Conservation (phyloP, 2,329 filamentous ascomycete species). For the Penicillium sp. region DNA sequence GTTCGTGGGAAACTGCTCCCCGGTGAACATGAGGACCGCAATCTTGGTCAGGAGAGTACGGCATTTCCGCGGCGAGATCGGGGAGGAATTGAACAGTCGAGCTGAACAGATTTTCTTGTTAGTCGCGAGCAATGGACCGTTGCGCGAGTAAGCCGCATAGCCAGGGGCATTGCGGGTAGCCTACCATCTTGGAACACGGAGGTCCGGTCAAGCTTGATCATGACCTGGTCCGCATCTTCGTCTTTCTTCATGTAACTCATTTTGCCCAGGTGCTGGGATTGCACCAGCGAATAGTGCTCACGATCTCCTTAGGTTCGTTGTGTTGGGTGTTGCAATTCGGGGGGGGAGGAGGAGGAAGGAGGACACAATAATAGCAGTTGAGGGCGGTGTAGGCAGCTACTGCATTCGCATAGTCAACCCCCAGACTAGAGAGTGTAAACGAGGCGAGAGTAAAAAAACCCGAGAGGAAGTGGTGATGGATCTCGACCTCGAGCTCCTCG, state of each 20-base stretch:
- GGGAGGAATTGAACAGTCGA: conserved; percentile 95
- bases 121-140: conserved; percentile 18
- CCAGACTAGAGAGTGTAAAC: conserved; percentile 11
- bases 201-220: conserved; percentile 97
- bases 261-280: conserved; percentile 39
- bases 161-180: conserved; percentile 33
- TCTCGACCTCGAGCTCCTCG: conserved; percentile 27
- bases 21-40: conserved; percentile 91
- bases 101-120: conserved; percentile 58
- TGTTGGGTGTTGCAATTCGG: conserved; percentile 32
- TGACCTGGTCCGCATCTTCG: conserved; percentile 89
- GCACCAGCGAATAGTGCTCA: conserved; percentile 34
- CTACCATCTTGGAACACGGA: conserved; percentile 98
- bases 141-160: conserved; percentile 27
- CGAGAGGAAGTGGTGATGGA: conserved; percentile 24
- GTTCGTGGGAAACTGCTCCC: conserved; percentile 94
- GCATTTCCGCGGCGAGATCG: conserved; percentile 95
- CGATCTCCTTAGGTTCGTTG: conserved; percentile 27
- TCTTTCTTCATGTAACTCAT: conserved; percentile 99
- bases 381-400: conserved; percentile 32
- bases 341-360: conserved; percentile 22
- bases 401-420: conserved; percentile 29
- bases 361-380: conserved; percentile 28
- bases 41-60: conserved; percentile 97
- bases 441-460: conserved; percentile 6